Evolutionary conservation across 345 rosid genomes (phyloP).

Genomic region (Garcia nutans): DNA sequence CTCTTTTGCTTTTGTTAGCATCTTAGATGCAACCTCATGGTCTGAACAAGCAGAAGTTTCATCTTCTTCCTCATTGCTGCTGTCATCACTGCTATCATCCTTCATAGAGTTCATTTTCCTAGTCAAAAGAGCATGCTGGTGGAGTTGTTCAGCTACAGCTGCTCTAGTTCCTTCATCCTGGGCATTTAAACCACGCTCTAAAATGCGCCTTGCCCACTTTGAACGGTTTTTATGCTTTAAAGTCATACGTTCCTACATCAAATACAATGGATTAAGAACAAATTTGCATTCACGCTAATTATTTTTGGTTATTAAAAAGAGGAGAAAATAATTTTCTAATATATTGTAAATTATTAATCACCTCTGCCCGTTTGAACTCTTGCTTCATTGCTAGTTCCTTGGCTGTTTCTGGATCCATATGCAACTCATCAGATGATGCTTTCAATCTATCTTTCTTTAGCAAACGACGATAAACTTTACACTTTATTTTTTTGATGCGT

Average conservation of each 20-base stretch:
- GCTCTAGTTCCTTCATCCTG: constrained; percentile 86
- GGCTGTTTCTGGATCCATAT: constrained; percentile 79
- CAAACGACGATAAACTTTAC: constrained; percentile 78
- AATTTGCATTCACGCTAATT: not conserved
- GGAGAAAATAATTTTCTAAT: not conserved
- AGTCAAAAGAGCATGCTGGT: constrained; percentile 64
- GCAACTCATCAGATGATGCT: constrained; percentile 40
- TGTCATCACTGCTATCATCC: constrained; percentile 65
- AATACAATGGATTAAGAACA: constrained; percentile 9
- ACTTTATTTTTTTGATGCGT: constrained; percentile 83
- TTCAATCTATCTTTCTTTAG: constrained; percentile 64
- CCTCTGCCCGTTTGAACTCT: constrained; percentile 81
- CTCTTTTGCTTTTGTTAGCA: constrained; percentile 65
- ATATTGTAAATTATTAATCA: constrained; percentile 25
- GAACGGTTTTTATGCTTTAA: constrained; percentile 77
- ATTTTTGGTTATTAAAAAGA: not conserved
- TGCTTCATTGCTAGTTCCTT: constrained; percentile 79
- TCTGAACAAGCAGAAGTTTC: constrained; percentile 44
- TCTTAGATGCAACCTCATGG: constrained; percentile 49
- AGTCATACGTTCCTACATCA: constrained; percentile 75
- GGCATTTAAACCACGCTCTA: constrained; percentile 63
- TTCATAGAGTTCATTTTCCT: constrained; percentile 78
- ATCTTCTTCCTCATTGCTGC: constrained; percentile 54
- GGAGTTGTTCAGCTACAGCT: constrained; percentile 82
- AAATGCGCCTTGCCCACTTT: constrained; percentile 76